These are phyloP conservation scores for Firmiana major DNA, from an alignment of 345 rosid genomes.

Conservation along the genomic window DNA sequence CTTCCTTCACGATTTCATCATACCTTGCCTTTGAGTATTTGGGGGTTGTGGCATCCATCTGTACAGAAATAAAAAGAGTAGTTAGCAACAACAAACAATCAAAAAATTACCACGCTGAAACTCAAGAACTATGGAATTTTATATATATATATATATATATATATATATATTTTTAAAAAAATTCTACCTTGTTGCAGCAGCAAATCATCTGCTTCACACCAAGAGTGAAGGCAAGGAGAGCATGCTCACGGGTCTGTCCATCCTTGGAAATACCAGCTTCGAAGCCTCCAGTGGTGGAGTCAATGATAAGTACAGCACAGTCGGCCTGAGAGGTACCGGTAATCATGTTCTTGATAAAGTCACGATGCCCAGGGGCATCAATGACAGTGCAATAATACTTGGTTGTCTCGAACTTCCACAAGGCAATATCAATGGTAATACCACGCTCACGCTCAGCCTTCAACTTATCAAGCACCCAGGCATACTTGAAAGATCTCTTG, in stretches of 20 bases:
- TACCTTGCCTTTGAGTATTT: conserved; percentile 75
- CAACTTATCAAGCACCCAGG: conserved; percentile 94
- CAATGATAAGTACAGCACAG: conserved; percentile 75
- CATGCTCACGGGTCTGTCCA: conserved; percentile 83
- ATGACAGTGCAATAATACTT: conserved; percentile 89
- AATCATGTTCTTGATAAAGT: conserved; percentile 79
- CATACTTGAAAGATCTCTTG: conserved; percentile 82
- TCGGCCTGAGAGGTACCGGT: conserved; percentile 90
- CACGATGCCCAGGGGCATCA: conserved; percentile 92
- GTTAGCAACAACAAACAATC: no score
- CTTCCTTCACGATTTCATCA: conserved; percentile 78
- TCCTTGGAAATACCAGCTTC: conserved; percentile 86
- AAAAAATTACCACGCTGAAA: no score
- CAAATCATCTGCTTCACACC: conserved; percentile 91
- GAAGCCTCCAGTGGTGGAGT: conserved; percentile 81
- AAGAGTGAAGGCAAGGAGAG: conserved; percentile 84
- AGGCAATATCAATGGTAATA: conserved; percentile 85
- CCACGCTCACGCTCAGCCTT: conserved; percentile 99
- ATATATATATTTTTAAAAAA: no score
- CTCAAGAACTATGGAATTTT: no score
- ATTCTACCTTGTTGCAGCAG: conserved; percentile 67
- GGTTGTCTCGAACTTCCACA: conserved; percentile 92
- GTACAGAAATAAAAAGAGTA: background rate
- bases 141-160: no score
- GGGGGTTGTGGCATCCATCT: conserved; percentile 90